phyloP scores from a whole-genome alignment of 23 red algal genomes.

The Gracilaria gracilis region DNA sequence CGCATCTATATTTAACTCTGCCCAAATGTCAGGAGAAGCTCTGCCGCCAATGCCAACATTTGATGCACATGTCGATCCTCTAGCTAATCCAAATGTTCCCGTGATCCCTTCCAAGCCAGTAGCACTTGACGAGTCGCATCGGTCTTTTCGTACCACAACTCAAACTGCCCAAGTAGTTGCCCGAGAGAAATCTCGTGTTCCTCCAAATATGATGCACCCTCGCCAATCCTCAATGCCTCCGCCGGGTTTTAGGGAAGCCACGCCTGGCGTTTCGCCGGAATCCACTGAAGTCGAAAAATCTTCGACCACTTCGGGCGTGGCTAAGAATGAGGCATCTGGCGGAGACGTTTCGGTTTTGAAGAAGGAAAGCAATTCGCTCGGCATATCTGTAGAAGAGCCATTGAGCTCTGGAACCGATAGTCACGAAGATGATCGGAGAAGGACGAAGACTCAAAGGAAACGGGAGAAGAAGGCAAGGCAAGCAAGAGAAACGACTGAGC shows the following conservation, averaged over 20 bases:
- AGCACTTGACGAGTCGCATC: conserved; percentile 18
- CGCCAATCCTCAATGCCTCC: conserved; percentile 45
- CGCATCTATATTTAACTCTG: conserved; percentile 64
- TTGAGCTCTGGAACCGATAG: conserved; percentile 58
- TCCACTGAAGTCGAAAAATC: conserved; percentile 59
- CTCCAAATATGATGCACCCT: background rate
- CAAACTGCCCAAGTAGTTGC: conserved; percentile 1
- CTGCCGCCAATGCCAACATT: conserved; percentile 65
- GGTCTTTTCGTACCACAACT: conserved; percentile 7
- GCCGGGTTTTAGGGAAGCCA: conserved; percentile 83
- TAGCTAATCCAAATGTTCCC: conserved; percentile 20
- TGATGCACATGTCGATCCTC: conserved; percentile 33
- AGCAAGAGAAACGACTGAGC: conserved; percentile 28
- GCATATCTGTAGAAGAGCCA: conserved; percentile 7
- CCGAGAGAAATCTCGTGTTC: conserved; percentile 7
- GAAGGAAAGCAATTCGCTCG: background rate
- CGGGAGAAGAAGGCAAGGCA: conserved; percentile 54
- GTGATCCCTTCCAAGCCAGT: conserved; percentile 40
- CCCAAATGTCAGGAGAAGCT: conserved; percentile 42
- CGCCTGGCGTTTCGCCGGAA: conserved; percentile 78
- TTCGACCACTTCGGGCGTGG: conserved; percentile 69
- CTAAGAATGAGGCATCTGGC: conserved; percentile 75
- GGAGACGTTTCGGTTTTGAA: background rate
- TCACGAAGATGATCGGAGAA: conserved; percentile 54
- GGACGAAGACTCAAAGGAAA: conserved; percentile 25